Evolutionary conservation across 805 yeast species (phyloP).

Genomic region (Yamadazyma sp.): DNA sequence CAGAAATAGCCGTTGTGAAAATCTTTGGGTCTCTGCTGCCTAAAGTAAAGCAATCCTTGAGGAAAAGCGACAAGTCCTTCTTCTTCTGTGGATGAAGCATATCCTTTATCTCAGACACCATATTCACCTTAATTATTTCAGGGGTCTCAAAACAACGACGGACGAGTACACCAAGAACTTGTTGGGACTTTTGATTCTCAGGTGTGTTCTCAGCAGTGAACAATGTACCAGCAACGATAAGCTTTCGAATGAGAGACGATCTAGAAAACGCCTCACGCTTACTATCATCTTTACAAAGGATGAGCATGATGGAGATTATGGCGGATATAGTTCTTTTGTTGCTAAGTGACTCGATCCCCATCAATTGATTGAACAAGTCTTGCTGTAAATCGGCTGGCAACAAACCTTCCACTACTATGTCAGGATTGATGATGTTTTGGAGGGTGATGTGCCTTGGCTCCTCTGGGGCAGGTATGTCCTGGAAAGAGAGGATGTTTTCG

Average conservation of each 20-base stretch:
- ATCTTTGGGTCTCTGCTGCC: constrained; percentile 49
- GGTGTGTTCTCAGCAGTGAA: constrained; percentile 22
- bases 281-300: constrained; percentile 41
- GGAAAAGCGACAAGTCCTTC: constrained; percentile 45
- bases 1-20: constrained; percentile 46
- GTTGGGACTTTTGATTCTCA: constrained; percentile 17
- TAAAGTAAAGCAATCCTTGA: constrained; percentile 52
- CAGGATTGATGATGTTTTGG: constrained; percentile 9
- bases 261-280: constrained; percentile 42
- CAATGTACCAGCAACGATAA: constrained; percentile 44
- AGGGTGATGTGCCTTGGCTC: constrained; percentile 20
- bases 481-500: constrained; percentile 53
- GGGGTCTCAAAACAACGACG: constrained; percentile 71
- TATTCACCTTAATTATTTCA: constrained; percentile 46
- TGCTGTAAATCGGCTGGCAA: background rate
- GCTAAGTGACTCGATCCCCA: background rate
- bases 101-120: constrained; percentile 51
- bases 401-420: background rate
- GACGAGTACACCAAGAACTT: constrained; percentile 44
- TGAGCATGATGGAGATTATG: constrained; percentile 19
- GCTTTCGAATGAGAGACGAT: constrained; percentile 46
- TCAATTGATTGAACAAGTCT: constrained; percentile 2
- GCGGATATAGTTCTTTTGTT: constrained; percentile 2
- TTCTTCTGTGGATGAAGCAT: constrained; percentile 23
- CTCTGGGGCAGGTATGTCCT: constrained; percentile 50